Conservation (phyloP, 768 basidiomycete genomes). For the Amylocystis lapponica region DNA sequence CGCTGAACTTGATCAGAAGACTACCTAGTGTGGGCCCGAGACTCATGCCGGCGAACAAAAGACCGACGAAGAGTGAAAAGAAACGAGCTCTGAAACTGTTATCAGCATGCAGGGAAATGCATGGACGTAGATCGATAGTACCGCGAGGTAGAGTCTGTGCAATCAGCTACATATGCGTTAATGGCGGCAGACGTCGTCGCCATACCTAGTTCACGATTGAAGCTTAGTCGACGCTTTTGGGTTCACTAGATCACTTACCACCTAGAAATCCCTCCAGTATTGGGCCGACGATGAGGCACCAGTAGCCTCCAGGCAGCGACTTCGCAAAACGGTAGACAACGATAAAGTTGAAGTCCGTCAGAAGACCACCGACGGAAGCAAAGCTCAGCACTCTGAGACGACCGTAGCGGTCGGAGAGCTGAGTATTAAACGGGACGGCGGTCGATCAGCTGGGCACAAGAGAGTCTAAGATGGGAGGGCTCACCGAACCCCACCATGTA, state of each 20-base stretch:
- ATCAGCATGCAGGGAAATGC: neutral
- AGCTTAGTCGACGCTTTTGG: neutral
- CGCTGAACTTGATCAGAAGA: slow-evolving; percentile 53
- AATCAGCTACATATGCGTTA: slow-evolving; percentile 70
- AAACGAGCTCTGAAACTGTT: slow-evolving; percentile 44
- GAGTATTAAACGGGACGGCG: too few relatives aligned
- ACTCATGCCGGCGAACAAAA: slow-evolving; percentile 69
- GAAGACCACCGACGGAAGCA: slow-evolving; percentile 52
- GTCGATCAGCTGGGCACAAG: neutral
- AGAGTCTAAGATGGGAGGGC: slow-evolving; percentile 20
- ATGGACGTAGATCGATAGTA: slow-evolving; percentile 18
- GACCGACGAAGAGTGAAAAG: slow-evolving; percentile 62
- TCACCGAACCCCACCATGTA: slow-evolving; percentile 81
- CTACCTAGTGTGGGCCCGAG: slow-evolving; percentile 72
- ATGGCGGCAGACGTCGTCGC: slow-evolving; percentile 34
- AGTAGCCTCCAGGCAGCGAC: slow-evolving; percentile 73
- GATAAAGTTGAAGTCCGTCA: slow-evolving; percentile 63
- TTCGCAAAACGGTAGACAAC: slow-evolving; percentile 54
- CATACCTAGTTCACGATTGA: neutral
- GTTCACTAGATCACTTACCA: slow-evolving; percentile 41
- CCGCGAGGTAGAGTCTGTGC: slow-evolving; percentile 50
- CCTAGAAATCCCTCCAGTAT: slow-evolving; percentile 67
- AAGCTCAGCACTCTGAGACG: slow-evolving; percentile 60
- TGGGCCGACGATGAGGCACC: slow-evolving; percentile 66
- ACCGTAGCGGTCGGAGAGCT: slow-evolving; percentile 78